Evolutionary conservation across 371 early-diverging fungal species (phyloP), one percentile per base, ranked within the genome.

Genomic region (Rhizopus sp.): DNA sequence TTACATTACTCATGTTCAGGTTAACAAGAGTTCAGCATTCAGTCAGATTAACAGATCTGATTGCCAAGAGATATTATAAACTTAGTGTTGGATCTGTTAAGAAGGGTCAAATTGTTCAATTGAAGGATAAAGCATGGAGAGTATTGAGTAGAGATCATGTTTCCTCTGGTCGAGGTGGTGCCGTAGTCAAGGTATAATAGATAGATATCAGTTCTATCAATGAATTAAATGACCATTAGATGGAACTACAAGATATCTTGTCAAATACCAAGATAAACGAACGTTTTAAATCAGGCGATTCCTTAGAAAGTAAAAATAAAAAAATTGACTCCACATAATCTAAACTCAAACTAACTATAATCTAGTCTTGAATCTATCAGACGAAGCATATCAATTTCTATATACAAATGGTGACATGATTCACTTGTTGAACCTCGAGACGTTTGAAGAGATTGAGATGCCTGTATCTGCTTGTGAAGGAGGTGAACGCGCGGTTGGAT

Each of bases 401-500:
- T 94, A 94, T 65, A 64, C 70, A 15, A 84, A 75, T 46, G 87
- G 80, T 23, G 68, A 75, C 8, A 65, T 71, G 34, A 56, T 88
- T 32, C 88, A 93, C 55, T 67, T 91, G 50, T 65, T 94, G 60
- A 81, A 92, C 55, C 78, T 81, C 41, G 83, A 84, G 46, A 82
- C 84, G 0, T 88, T 80, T 66, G 93, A 93, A 56, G 90, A 91
- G 74, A 75, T 88, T 39, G 82, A 84, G 33, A 68, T 91, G 60
- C 65, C 78, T 1, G 54, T 73, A 29, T 72, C 67, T 3, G 61
- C 77, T 3, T 73, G 92, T 52, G 90, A 88, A 67, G 89, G 87
- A 55, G 82, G 71, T 31, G 65, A 63, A 32, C 56, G 71, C 32
- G 64, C 73, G 10, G 59, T 71, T 9, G 49, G 53, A 16, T 69